Conservation (phyloP, 164 flowering plant genomes). For the Chimonanthus praecox region DNA sequence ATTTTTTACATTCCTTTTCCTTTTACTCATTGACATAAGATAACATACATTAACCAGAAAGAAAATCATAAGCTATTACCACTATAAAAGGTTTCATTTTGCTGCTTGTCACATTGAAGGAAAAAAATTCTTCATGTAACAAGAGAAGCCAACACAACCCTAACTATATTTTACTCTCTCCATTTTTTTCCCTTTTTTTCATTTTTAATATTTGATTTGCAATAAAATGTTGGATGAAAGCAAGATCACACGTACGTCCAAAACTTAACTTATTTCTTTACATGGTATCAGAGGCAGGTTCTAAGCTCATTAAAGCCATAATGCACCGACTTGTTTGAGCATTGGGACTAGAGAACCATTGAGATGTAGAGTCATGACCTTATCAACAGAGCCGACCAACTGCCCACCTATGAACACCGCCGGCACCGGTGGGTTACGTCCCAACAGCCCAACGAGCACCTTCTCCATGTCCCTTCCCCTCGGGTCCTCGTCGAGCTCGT, state of each 20-base stretch:
- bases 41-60: no score
- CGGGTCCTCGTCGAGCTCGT: slow-evolving; percentile 33
- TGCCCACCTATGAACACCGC: slow-evolving; percentile 33
- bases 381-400: slow-evolving; percentile 22
- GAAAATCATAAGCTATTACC: neutral
- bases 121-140: no score
- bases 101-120: no score
- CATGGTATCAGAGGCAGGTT: neutral
- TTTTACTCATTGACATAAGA: neutral
- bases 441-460: slow-evolving; percentile 22
- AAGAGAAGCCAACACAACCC: no score
- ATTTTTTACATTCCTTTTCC: neutral
- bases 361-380: slow-evolving; percentile 32
- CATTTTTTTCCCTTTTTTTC: no score
- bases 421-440: slow-evolving; percentile 27
- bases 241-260: no score
- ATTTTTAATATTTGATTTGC: no score
- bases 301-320: slow-evolving; percentile 22
- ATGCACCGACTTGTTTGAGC: slow-evolving; percentile 35
- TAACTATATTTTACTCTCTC: no score
- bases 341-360: slow-evolving; percentile 28
- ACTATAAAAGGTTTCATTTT: no score
- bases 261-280: neutral
- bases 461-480: slow-evolving; percentile 33
- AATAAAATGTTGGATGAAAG: no score